These are phyloP conservation scores for Porphyrellus sp. DNA, from an alignment of 1,284 basidiomycete genomes.

Conservation along the genomic window DNA sequence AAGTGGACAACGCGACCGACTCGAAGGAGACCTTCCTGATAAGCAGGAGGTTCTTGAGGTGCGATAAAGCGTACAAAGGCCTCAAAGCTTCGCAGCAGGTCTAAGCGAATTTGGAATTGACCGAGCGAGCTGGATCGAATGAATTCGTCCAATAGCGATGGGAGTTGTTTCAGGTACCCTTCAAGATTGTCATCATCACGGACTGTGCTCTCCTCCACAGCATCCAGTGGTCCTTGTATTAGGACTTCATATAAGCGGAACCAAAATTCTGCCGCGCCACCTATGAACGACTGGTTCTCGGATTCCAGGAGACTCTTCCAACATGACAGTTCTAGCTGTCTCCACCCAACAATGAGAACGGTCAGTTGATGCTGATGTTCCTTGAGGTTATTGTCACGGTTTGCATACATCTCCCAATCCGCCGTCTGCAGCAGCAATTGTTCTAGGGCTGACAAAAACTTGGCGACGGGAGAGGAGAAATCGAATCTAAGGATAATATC, in stretches of 20 bases:
- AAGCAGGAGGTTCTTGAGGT: slow-evolving; percentile 20
- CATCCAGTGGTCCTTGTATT: slow-evolving; percentile 62
- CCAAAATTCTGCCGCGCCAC: slow-evolving; percentile 82
- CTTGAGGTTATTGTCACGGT: slow-evolving; percentile 80
- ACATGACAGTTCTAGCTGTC: slow-evolving; percentile 82
- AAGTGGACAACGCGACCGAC: slow-evolving; percentile 65
- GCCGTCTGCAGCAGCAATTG: slow-evolving; percentile 85
- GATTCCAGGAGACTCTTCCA: slow-evolving; percentile 85
- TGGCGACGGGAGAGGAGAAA: slow-evolving; percentile 76
- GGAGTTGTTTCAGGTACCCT: slow-evolving; percentile 63
- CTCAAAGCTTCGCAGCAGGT: slow-evolving; percentile 71
- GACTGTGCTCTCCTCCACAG: slow-evolving; percentile 38
- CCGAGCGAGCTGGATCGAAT: slow-evolving; percentile 79
- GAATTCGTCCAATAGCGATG: slow-evolving; percentile 83
- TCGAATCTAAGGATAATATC: slow-evolving; percentile 65
- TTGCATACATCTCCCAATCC: slow-evolving; percentile 97
- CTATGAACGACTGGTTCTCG: slow-evolving; percentile 60
- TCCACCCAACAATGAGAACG: slow-evolving; percentile 84
- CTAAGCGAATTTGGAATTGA: slow-evolving; percentile 73
- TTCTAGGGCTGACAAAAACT: slow-evolving; percentile 82
- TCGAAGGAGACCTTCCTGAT: slow-evolving; percentile 41
- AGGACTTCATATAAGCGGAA: slow-evolving; percentile 86
- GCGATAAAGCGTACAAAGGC: slow-evolving; percentile 39
- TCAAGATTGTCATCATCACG: slow-evolving; percentile 39
- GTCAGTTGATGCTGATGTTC: slow-evolving; percentile 66